phyloP scores from a whole-genome alignment of 2,329 filamentous ascomycete genomes.

The Rhexocercosporidium sp. region DNA sequence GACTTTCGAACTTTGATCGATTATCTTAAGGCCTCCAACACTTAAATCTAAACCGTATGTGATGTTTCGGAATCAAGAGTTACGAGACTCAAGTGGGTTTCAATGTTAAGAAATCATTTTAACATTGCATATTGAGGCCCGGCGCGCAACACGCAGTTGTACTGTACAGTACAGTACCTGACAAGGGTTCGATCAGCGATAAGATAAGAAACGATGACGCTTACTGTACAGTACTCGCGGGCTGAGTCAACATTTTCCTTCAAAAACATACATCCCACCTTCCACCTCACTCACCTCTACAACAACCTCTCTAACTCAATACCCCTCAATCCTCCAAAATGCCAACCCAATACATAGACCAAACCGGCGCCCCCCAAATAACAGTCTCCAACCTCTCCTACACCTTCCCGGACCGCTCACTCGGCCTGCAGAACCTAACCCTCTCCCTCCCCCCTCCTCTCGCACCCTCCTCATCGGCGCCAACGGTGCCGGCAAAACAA shows the following conservation, averaged over 20 bases:
- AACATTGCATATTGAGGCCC: too few species aligned
- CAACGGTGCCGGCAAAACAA: constrained; percentile 97
- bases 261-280: neutral
- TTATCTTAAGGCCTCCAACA: neutral
- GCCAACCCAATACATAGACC: constrained; percentile 17
- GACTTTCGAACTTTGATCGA: neutral
- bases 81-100: too few species aligned
- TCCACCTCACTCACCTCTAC: neutral
- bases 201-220: constrained; percentile 13
- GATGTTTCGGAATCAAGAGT: neutral
- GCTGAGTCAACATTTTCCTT: neutral
- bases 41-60: too few species aligned
- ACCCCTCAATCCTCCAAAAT: neutral
- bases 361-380: constrained; percentile 52
- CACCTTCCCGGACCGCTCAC: constrained; percentile 83
- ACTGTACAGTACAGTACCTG: neutral
- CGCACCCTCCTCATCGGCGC: constrained; percentile 93
- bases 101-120: too few species aligned
- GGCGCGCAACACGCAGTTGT: too few species aligned
- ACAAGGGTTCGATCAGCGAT: constrained; percentile 4
- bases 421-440: constrained; percentile 75
- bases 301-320: neutral
- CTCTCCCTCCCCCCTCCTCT: constrained; percentile 82
- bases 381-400: constrained; percentile 80
- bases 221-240: neutral